These are phyloP conservation scores for Vitis hybrid DNA, from an alignment of 177 flowering plant species.

Conservation along the genomic window DNA sequence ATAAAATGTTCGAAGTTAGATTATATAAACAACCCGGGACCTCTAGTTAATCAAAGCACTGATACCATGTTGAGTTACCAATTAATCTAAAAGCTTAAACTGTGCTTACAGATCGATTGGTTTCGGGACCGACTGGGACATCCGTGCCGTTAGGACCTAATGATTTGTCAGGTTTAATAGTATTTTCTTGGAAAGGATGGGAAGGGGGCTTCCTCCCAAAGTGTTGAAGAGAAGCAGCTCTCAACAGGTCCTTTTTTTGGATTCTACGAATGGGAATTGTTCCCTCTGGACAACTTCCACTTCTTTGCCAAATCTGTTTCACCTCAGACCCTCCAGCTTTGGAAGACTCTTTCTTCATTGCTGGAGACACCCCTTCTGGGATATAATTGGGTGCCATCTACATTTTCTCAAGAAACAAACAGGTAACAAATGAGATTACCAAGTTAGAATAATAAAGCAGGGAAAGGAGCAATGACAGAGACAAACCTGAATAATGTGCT, in stretches of 20 bases:
- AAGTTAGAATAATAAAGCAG: no score
- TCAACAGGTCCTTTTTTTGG: conserved; percentile 11
- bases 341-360: neutral
- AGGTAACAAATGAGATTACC: no score
- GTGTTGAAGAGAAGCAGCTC: conserved; percentile 14
- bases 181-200: no score
- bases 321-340: neutral
- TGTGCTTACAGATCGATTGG: conserved; percentile 10
- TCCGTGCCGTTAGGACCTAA: neutral
- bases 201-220: conserved; percentile 16
- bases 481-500: conserved; percentile 27
- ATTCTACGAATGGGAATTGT: conserved; percentile 27
- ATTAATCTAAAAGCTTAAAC: neutral
- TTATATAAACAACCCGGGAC: no score
- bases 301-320: conserved; percentile 23
- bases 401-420: neutral
- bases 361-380: neutral
- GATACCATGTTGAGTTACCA: neutral
- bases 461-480: no score
- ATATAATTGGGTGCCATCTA: conserved; percentile 19
- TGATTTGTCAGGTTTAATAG: neutral
- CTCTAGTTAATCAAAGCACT: neutral
- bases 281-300: conserved; percentile 27
- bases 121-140: neutral
- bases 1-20: no score